Conservation (phyloP, 1,139 yeast species). For the Eremothecium coryli region DNA sequence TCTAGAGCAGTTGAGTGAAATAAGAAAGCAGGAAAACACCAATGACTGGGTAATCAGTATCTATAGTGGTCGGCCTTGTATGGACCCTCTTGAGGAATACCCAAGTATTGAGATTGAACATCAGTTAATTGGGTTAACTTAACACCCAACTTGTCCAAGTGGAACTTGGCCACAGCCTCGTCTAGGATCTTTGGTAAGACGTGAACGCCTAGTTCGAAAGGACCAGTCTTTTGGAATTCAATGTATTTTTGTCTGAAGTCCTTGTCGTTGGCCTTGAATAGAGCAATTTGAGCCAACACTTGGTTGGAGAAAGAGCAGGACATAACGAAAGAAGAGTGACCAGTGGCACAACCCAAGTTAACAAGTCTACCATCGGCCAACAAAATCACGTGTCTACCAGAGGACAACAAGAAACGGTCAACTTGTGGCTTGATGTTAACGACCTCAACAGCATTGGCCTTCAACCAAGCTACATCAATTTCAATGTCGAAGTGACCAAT, state of each 20-base stretch:
- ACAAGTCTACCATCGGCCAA: slow-evolving; percentile 99
- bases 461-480: slow-evolving; percentile 98
- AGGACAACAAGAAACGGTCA: slow-evolving; percentile 87
- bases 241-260: slow-evolving; percentile 74
- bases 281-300: slow-evolving; percentile 98
- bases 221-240: slow-evolving; percentile 90
- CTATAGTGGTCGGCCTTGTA: slow-evolving; percentile 98
- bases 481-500: slow-evolving; percentile 99
- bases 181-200: slow-evolving; percentile 97
- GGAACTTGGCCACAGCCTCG: slow-evolving; percentile 98
- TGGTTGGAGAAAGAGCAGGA: slow-evolving; percentile 99
- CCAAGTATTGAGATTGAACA: slow-evolving; percentile 92
- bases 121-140: slow-evolving; percentile 68
- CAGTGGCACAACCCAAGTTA: slow-evolving; percentile 99
- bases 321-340: slow-evolving; percentile 99
- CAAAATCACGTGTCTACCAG: slow-evolving; percentile 90
- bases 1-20: too few species aligned
- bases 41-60: slow-evolving; percentile 46
- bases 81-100: slow-evolving; percentile 91
- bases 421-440: slow-evolving; percentile 99
- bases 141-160: slow-evolving; percentile 92
- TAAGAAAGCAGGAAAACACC: too few species aligned
- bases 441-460: slow-evolving; percentile 80
- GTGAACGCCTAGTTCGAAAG: slow-evolving; percentile 89
- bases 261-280: slow-evolving; percentile 81